Percentiles rank a stretch among this genome's conserved stretches.
phyloP scores from a whole-genome alignment of 2,329 filamentous ascomycete species.

The Sordariomycetes sp. region DNA sequence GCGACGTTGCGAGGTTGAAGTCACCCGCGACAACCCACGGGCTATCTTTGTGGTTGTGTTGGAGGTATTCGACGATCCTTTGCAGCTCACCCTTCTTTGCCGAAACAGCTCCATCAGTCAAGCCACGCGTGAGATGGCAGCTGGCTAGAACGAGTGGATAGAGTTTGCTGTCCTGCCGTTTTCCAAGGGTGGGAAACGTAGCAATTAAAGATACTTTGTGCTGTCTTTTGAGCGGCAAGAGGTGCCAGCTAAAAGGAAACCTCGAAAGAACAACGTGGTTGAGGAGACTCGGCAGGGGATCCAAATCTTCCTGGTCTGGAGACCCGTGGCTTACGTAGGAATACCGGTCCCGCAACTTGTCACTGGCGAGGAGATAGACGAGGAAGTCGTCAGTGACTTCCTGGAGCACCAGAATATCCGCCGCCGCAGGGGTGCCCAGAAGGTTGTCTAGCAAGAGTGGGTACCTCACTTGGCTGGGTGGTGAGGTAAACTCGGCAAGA shows the following conservation, averaged over 20 bases:
- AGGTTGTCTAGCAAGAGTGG: constrained; percentile 28
- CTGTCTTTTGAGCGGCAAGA: constrained; percentile 35
- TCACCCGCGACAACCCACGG: constrained; percentile 49
- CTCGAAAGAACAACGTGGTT: constrained; percentile 49
- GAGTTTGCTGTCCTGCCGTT: not conserved
- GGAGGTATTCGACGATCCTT: constrained; percentile 31
- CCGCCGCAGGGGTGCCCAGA: constrained; percentile 22
- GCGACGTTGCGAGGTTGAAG: constrained; percentile 50
- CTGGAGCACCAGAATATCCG: constrained; percentile 41
- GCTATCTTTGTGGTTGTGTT: constrained; percentile 20
- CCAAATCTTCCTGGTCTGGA: constrained; percentile 33
- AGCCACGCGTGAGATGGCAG: constrained; percentile 47
- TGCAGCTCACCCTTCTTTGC: constrained; percentile 43
- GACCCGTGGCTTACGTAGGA: constrained; percentile 44
- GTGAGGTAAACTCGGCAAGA: constrained; percentile 34
- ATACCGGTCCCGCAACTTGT: constrained; percentile 31
- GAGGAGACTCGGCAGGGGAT: constrained; percentile 43
- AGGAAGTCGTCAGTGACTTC: constrained; percentile 55
- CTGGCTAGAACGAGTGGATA: constrained; percentile 32
- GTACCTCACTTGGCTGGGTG: constrained; percentile 26
- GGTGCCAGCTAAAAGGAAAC: constrained; percentile 39
- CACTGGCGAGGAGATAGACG: constrained; percentile 33
- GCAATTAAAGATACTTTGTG: constrained; percentile 46
- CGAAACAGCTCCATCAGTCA: constrained; percentile 43
- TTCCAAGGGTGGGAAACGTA: constrained; percentile 15